Conservation (phyloP, 2,329 filamentous ascomycete species). For the Chrysoporthe austroafricana region DNA sequence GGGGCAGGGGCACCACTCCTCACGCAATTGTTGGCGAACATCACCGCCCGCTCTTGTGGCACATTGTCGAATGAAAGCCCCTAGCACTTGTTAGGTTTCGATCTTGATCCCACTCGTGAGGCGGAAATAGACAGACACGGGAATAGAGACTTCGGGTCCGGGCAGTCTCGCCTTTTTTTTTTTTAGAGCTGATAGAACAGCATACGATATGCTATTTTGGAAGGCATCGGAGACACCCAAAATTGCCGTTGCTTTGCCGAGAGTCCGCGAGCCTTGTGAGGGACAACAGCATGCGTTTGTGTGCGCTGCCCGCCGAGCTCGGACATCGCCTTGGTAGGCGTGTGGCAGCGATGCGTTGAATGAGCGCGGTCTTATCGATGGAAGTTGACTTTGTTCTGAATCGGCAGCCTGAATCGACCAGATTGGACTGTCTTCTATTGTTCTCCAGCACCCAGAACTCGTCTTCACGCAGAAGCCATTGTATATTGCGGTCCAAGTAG, state of each 20-base stretch:
- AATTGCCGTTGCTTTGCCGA: background rate
- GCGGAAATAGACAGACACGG: background rate
- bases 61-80: background rate
- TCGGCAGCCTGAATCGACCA: background rate
- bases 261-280: background rate
- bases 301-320: background rate
- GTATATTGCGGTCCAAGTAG: background rate
- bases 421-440: background rate
- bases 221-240: background rate
- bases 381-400: background rate
- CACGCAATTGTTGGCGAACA: background rate
- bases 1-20: background rate
- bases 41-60: background rate
- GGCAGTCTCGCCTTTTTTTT: slow-evolving; percentile 1
- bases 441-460: background rate
- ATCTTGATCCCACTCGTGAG: background rate
- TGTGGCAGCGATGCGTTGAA: background rate
- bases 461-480: background rate
- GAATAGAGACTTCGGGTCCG: background rate
- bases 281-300: background rate
- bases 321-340: background rate
- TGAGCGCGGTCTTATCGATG: background rate
- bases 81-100: background rate
- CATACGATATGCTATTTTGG: background rate
- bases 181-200: background rate